These are phyloP conservation scores for Oryza coarctata DNA, from an alignment of 176 grass and related monocot species.

Conservation along the genomic window DNA sequence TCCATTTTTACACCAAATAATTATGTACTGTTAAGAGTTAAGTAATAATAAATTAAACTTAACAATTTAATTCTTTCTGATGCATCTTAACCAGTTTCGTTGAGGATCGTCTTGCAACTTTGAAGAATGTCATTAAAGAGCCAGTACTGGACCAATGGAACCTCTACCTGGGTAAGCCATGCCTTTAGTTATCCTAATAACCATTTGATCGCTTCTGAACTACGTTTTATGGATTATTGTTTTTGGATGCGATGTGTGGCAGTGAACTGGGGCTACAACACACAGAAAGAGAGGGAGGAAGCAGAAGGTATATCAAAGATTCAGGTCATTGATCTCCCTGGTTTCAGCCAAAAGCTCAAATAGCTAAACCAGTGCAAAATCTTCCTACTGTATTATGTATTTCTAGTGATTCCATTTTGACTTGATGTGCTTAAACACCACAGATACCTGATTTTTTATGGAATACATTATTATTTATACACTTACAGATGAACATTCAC, in stretches of 20 bases:
- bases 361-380: background rate
- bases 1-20: background rate
- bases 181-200: background rate
- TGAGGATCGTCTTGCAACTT: slow-evolving; percentile 71
- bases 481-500: background rate
- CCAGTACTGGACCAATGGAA: slow-evolving; percentile 70
- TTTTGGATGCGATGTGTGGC: slow-evolving; percentile 11
- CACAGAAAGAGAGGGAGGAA: slow-evolving; percentile 63
- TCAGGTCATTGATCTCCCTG: slow-evolving; percentile 67
- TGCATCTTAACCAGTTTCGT: slow-evolving; percentile 58
- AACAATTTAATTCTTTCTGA: background rate
- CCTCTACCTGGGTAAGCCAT: slow-evolving; percentile 69
- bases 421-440: background rate
- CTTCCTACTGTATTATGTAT: slow-evolving; percentile 10
- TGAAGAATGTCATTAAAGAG: slow-evolving; percentile 94
- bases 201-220: background rate
- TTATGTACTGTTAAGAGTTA: background rate
- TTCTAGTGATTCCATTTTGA: background rate
- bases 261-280: slow-evolving; percentile 96
- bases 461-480: background rate
- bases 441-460: background rate
- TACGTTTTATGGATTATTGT: background rate
- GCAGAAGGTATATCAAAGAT: slow-evolving; percentile 56
- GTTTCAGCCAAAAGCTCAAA: slow-evolving; percentile 79
- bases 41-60: background rate